Conservation (phyloP, 352 stramenopile genomes). For the Globisporangium cystogenes region DNA sequence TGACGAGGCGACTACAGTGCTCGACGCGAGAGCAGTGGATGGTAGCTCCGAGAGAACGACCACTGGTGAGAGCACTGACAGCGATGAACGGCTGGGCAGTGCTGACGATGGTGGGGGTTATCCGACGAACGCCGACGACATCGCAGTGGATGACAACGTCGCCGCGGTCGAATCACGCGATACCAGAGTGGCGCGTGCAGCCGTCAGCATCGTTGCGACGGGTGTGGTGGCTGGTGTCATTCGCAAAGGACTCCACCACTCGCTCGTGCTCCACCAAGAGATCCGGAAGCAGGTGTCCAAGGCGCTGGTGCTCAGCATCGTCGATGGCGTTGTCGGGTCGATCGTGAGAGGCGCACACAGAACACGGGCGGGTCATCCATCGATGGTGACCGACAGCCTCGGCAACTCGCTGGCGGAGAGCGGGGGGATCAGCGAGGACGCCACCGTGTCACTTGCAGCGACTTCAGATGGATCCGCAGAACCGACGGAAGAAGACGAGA, state of each 20-base stretch:
- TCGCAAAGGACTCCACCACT: background rate
- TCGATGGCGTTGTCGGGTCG: background rate
- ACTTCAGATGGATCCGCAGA: background rate
- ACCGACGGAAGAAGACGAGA: background rate
- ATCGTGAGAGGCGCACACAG: background rate
- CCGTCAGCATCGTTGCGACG: background rate
- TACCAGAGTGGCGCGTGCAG: background rate
- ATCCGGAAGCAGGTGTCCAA: background rate
- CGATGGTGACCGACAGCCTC: background rate
- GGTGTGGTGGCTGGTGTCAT: background rate
- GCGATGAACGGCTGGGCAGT: too few species aligned
- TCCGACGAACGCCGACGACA: too few species aligned
- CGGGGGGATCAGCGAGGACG: background rate
- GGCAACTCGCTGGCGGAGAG: background rate
- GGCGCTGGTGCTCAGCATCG: background rate
- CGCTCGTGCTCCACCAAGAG: background rate
- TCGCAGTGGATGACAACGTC: background rate
- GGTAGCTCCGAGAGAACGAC: too few species aligned
- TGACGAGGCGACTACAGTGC: too few species aligned
- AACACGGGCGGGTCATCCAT: background rate
- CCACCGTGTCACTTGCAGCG: background rate
- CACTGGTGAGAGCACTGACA: too few species aligned
- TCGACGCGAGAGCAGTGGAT: too few species aligned
- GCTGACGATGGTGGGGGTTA: too few species aligned
- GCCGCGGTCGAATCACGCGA: background rate